Evolutionary conservation across 116 monocot genomes (phyloP), one percentile per base, ranked within the genome.

Genomic region (Zostera marina): DNA sequence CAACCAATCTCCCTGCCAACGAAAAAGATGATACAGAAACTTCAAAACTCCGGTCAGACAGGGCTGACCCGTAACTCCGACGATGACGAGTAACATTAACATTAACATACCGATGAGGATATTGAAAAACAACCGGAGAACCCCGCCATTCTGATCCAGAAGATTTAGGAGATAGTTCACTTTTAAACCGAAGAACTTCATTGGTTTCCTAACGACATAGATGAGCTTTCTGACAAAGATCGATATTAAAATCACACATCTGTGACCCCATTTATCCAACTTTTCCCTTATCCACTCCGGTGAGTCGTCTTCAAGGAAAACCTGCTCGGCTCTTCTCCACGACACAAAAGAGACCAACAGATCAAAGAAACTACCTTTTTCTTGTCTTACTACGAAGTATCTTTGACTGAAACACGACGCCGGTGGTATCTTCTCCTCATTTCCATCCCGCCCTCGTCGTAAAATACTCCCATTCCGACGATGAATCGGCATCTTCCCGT

Each of bases 161-260:
- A 68, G 43, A 53, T 68, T 68, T 24, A 54, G 53, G 13, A 41
- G 53, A 52, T 43, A 68, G 11, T 60, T 60, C 52, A 61, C 53
- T 43, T 60, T 14, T 12, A 47, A 14, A 19, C 68, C 68, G 19
- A 68, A 20, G 23, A 52, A 52, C n/a, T 60, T 32, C 42, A 68
- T 45, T 15, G 68, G 68, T 45, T 60, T 61, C 42, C 61, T 42
- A 44, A 68, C 2, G 22, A 52, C 22, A 17, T 41, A 23, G 15
- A 68, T 51, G 49, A 68, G 15, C 68, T 54, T 60, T 21, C 59
- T 40, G 23, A 59, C 13, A 11, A 44, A 0, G 21, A 59, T 22
- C 4, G 59, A 59, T 4, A 59, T 20, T 22, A 59, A 22, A 41
- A 59, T 44, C 11, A 59, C 43, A 42, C 43, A 59, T 44, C 59